Evolutionary conservation across 495 filamentous ascomycete species (phyloP).

Genomic region (Aspergillus steynii): DNA sequence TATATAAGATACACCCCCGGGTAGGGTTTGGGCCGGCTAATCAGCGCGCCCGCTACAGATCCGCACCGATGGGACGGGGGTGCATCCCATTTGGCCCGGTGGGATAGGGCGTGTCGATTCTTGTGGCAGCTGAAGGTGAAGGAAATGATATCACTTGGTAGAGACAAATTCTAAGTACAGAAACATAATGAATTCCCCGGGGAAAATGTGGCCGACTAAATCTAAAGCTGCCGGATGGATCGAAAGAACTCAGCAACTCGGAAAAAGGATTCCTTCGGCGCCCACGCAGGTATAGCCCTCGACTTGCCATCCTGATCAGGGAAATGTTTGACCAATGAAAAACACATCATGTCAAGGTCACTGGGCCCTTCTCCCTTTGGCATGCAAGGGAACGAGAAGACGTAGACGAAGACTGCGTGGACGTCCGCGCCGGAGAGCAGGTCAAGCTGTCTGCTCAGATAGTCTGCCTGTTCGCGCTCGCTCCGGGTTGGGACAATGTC

Average conservation of each 20-base stretch:
- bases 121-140: too few relatives aligned
- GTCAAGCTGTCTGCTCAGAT: slow-evolving; percentile 8
- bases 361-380: neutral
- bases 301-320: slow-evolving; percentile 1
- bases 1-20: too few relatives aligned
- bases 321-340: slow-evolving; percentile 14
- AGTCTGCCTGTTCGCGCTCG: slow-evolving; percentile 13
- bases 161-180: too few relatives aligned
- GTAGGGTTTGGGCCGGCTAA: too few relatives aligned
- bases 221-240: neutral
- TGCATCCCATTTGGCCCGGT: too few relatives aligned
- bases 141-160: too few relatives aligned
- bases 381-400: slow-evolving; percentile 13
- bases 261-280: slow-evolving; percentile 11
- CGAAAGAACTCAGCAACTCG: slow-evolving; percentile 6
- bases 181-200: too few relatives aligned
- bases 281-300: slow-evolving; percentile 11
- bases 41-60: too few relatives aligned
- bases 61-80: too few relatives aligned
- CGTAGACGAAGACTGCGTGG: slow-evolving; percentile 9
- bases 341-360: slow-evolving; percentile 14
- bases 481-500: slow-evolving; percentile 13
- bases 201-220: too few relatives aligned
- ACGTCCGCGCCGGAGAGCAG: slow-evolving; percentile 8
- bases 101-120: too few relatives aligned